phyloP scores from a whole-genome alignment of 176 grass and related monocot species.

The Carex kokanica region DNA sequence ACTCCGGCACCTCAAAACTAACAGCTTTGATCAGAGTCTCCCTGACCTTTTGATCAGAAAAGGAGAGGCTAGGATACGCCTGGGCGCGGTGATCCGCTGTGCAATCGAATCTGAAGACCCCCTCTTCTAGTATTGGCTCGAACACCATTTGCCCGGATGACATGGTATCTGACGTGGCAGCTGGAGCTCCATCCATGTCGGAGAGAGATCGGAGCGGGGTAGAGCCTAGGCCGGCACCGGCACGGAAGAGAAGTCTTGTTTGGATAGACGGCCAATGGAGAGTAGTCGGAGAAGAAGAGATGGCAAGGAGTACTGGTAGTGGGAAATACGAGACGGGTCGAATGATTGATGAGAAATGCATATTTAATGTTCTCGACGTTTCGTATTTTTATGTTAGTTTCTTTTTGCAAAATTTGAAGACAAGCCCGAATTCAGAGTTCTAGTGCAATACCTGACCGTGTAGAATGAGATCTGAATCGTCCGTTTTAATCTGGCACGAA shows the following conservation, averaged over 20 bases:
- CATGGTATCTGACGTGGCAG: constrained; percentile 3
- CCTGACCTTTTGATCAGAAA: constrained; percentile 45
- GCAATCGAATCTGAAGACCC: constrained; percentile 85
- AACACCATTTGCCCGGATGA: constrained; percentile 44
- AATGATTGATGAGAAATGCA: background rate
- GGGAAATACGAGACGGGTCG: background rate
- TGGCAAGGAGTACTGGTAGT: background rate
- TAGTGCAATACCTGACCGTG: no score
- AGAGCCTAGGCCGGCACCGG: background rate
- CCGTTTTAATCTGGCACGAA: no score
- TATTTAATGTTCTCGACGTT: background rate
- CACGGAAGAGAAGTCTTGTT: background rate
- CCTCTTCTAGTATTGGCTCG: constrained; percentile 52
- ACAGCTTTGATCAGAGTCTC: constrained; percentile 36
- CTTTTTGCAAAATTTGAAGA: background rate
- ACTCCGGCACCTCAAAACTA: constrained; percentile 31
- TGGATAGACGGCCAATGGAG: background rate
- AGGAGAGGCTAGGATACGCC: constrained; percentile 69
- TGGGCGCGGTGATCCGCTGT: constrained; percentile 43
- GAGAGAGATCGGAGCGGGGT: background rate
- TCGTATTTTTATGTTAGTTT: background rate
- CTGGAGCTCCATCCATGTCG: background rate
- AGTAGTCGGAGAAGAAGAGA: background rate
- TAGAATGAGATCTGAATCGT: no score
- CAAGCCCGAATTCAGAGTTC: no score